A percentile compares a stretch with the other conserved stretches of the same genome.
Conservation (phyloP, 1,139 yeast genomes). For the Hanseniaspora gamundiae region DNA sequence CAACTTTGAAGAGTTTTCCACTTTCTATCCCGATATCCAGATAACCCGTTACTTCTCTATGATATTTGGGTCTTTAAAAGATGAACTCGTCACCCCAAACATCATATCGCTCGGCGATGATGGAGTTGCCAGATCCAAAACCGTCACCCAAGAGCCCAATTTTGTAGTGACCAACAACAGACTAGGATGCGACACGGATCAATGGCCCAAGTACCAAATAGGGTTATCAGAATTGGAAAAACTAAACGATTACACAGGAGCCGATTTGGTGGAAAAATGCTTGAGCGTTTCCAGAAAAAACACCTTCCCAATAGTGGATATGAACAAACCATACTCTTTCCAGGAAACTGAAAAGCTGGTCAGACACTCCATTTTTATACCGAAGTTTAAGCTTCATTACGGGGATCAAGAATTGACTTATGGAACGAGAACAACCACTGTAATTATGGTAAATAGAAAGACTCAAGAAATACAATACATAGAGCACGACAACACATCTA, state of each 20-base stretch:
- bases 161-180: constrained; percentile 4
- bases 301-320: background rate
- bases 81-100: background rate
- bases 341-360: constrained; percentile 4
- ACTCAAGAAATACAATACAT: background rate
- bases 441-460: constrained; percentile 4
- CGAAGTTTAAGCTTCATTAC: constrained; percentile 1
- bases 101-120: constrained; percentile 5
- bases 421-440: constrained; percentile 8
- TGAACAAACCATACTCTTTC: background rate
- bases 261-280: constrained; percentile 3
- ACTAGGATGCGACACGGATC: constrained; percentile 1
- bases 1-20: constrained; percentile 19
- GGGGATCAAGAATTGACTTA: background rate
- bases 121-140: constrained; percentile 3
- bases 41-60: constrained; percentile 77
- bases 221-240: background rate
- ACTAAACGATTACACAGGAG: background rate
- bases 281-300: constrained; percentile 1
- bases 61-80: constrained; percentile 48
- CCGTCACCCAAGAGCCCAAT: background rate
- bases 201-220: constrained; percentile 5
- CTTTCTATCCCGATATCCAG: constrained; percentile 24
- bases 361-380: constrained; percentile 5
- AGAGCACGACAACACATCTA: background rate